A percentile compares a stretch with the other conserved stretches of the same genome.
Conservation (phyloP, 305 asterid genomes). For the Caryopteris hybrid region DNA sequence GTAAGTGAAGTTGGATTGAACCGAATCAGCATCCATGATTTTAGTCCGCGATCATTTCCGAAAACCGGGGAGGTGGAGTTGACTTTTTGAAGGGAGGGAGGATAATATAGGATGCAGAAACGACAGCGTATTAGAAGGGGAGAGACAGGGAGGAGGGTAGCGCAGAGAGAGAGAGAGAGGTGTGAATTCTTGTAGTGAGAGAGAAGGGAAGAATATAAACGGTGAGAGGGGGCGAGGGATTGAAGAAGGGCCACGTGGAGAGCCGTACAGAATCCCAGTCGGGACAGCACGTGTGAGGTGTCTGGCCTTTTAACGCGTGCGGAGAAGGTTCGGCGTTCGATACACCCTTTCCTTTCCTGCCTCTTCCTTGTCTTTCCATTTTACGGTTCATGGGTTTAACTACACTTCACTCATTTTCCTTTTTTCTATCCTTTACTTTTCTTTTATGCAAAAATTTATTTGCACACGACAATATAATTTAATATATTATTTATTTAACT, state of each 20-base stretch:
- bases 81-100: not conserved
- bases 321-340: slow-evolving; percentile 33
- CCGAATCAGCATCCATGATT: slow-evolving; percentile 54
- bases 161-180: not conserved
- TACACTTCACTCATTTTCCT: no score
- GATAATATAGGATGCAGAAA: not conserved
- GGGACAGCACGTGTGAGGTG: slow-evolving; percentile 69
- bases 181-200: slow-evolving; percentile 9
- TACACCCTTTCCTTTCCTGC: not conserved
- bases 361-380: no score
- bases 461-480: no score
- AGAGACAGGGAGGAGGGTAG: no score
- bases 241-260: slow-evolving; percentile 53
- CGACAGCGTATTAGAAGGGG: slow-evolving; percentile 27
- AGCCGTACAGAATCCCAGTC: slow-evolving; percentile 46
- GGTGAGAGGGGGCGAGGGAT: slow-evolving; percentile 18
- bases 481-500: no score
- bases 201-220: slow-evolving; percentile 31
- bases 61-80: not conserved
- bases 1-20: slow-evolving; percentile 46
- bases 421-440: no score
- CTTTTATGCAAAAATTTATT: no score
- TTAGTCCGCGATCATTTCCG: slow-evolving; percentile 17
- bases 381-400: not conserved
- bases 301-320: slow-evolving; percentile 54